Evolutionary conservation across 805 yeast genomes (phyloP).

Genomic region (Candida mattraensis): DNA sequence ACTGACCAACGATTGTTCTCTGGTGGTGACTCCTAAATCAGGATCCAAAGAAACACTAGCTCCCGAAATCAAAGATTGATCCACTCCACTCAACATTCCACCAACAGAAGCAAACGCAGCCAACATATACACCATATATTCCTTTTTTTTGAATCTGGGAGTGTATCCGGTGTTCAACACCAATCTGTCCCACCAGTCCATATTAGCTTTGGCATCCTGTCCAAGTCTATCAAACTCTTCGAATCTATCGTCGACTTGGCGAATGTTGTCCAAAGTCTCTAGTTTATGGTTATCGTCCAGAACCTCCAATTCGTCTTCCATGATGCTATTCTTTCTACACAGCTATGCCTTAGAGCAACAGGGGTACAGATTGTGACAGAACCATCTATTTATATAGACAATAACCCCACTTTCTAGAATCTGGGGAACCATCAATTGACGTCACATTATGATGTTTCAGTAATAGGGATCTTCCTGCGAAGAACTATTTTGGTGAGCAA

Average conservation of each 20-base stretch:
- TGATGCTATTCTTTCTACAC: too few species aligned
- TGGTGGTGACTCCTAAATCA: slow-evolving; percentile 38
- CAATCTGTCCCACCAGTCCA: slow-evolving; percentile 39
- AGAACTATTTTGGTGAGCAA: too few species aligned
- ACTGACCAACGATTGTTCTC: slow-evolving; percentile 52
- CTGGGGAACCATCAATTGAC: too few species aligned
- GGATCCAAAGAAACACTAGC: slow-evolving; percentile 52
- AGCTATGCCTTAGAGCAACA: too few species aligned
- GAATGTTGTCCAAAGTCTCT: slow-evolving; percentile 26
- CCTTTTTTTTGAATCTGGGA: slow-evolving; percentile 43
- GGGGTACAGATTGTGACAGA: too few species aligned
- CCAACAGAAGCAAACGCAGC: slow-evolving; percentile 63
- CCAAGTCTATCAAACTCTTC: slow-evolving; percentile 35
- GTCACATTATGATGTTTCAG: too few species aligned
- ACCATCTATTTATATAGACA: too few species aligned
- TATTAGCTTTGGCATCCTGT: slow-evolving; percentile 29
- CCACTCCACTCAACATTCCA: slow-evolving; percentile 63
- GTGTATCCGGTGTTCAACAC: slow-evolving; percentile 34
- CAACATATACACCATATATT: slow-evolving; percentile 45
- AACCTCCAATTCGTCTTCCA: too few species aligned
- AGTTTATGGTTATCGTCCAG: too few species aligned
- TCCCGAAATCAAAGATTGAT: slow-evolving; percentile 65
- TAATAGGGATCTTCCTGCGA: too few species aligned
- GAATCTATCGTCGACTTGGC: slow-evolving; percentile 34
- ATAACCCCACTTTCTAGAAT: too few species aligned